Percentiles rank a stretch among this genome's conserved stretches.
Conservation (phyloP, 345 rosid genomes). For the Salix exigua region DNA sequence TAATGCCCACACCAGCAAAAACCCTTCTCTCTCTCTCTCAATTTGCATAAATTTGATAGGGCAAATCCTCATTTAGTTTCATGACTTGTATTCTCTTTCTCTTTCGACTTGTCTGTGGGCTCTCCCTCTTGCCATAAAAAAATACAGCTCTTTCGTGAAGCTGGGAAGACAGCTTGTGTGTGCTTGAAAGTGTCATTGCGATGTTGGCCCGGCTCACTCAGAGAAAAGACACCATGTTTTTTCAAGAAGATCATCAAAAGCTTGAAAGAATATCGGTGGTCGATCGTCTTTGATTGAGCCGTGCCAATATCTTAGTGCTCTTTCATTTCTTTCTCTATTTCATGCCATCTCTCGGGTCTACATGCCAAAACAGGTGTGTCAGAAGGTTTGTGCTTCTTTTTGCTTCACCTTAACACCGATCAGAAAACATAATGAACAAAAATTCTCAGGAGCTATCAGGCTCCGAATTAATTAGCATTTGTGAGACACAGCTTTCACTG, state of each 20-base stretch:
- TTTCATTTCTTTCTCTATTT: constrained; percentile 31
- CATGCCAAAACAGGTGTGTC: not conserved
- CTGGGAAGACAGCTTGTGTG: too few relatives aligned
- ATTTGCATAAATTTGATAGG: not conserved
- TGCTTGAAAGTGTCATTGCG: constrained; percentile 21
- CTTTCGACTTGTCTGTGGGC: not conserved
- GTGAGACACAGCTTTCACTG: too few relatives aligned
- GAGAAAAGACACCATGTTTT: not conserved
- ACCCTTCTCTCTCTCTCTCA: not conserved
- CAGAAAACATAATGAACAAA: too few relatives aligned
- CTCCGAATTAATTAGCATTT: too few relatives aligned
- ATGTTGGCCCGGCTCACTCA: constrained; percentile 31
- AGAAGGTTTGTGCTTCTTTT: not conserved
- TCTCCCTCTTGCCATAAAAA: not conserved
- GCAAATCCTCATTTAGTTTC: not conserved
- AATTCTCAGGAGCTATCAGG: too few relatives aligned
- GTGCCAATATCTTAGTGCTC: constrained; percentile 89
- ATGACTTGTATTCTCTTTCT: not conserved
- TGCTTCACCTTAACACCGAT: not conserved
- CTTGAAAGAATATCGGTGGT: not conserved
- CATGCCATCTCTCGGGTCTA: not conserved
- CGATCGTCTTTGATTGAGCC: constrained; percentile 74
- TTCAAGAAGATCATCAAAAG: too few relatives aligned
- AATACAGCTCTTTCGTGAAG: not conserved
- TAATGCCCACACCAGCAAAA: constrained; percentile 28